Base-by-base conservation (phyloP, 768 basidiomycete genomes). In the Tulasnella sp. region DNA sequence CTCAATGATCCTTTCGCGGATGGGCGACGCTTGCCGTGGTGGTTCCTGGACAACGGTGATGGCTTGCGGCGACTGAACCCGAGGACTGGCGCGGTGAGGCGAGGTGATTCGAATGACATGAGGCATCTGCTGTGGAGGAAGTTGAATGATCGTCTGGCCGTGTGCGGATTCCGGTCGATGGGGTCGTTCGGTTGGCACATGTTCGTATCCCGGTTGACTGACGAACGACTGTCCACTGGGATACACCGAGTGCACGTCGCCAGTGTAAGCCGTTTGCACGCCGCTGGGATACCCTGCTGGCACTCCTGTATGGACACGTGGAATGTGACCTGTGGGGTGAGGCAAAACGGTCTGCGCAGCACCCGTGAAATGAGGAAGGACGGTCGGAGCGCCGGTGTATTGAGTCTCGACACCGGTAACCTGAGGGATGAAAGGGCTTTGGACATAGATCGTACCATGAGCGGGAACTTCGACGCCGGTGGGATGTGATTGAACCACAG, bases 71-170 rank as follows among this genome's bases (percentile, higher is more conserved):
- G 47, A 17, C 47, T 19, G 47, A 7, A 26, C 47, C 8, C 17
- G 47, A 2, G 47, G 47, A 59, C 52, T 59, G 5, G 9, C 42
- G 2, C 59, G 47, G 59, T 22, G 35, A 19, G 70, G 70, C 8
- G 70, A 71, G 16, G 59, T 64, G 26, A 71, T 71, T 3, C 70
- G 52, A 35, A 71, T 71, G 34, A 71, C 34, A 29, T 64, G 70
- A 34, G 70, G 70, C 39, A 37, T 32, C 29, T 16, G 47, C n/a
- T 26, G 69, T 17, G 40, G 44, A 26, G 69, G 69, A 34, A 69
- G 41, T 16, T 69, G 69, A 32, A 69, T 69, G 41, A 69, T n/a
- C 1, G 69, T 69, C 5, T 42, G 69, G 19, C 22, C 42, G 7
- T 32, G 41, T 26, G 69, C 3, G 29, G 69, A 69, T 42, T 67